Evolutionary conservation across 805 yeast genomes (phyloP).

Genomic region (Nakazawaea laoshanensis): DNA sequence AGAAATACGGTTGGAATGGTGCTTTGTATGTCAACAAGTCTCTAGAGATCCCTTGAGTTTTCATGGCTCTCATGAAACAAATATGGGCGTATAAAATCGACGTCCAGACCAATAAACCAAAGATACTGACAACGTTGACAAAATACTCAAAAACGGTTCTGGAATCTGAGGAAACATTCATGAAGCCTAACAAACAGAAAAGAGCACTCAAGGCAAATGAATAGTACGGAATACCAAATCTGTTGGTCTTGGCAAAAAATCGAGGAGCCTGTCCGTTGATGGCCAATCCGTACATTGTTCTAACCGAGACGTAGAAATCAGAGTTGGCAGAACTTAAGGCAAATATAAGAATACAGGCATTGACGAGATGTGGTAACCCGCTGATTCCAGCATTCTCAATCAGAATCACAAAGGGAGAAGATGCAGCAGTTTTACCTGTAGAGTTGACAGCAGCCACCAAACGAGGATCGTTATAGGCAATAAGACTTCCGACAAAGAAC

Average conservation of each 20-base stretch:
- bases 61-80: slow-evolving; percentile 34
- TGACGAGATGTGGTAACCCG: slow-evolving; percentile 66
- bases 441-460: slow-evolving; percentile 34
- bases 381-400: slow-evolving; percentile 54
- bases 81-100: slow-evolving; percentile 48
- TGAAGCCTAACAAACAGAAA: slow-evolving; percentile 32
- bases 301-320: slow-evolving; percentile 67
- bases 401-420: slow-evolving; percentile 83
- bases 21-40: slow-evolving; percentile 29
- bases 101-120: slow-evolving; percentile 69
- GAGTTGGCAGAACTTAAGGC: slow-evolving; percentile 79
- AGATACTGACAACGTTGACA: slow-evolving; percentile 44
- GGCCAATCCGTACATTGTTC: slow-evolving; percentile 34
- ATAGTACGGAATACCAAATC: slow-evolving; percentile 34
- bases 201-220: slow-evolving; percentile 28
- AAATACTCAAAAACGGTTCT: slow-evolving; percentile 30
- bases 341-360: slow-evolving; percentile 68
- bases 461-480: slow-evolving; percentile 47
- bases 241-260: slow-evolving; percentile 30
- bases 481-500: slow-evolving; percentile 61
- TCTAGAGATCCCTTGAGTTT: slow-evolving; percentile 33
- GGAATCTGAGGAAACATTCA: slow-evolving; percentile 31
- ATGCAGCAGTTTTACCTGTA: slow-evolving; percentile 47
- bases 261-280: slow-evolving; percentile 35
- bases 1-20: slow-evolving; percentile 38